These are phyloP conservation scores for Plantago major DNA, from an alignment of 257 asterid genomes.

Conservation along the genomic window DNA sequence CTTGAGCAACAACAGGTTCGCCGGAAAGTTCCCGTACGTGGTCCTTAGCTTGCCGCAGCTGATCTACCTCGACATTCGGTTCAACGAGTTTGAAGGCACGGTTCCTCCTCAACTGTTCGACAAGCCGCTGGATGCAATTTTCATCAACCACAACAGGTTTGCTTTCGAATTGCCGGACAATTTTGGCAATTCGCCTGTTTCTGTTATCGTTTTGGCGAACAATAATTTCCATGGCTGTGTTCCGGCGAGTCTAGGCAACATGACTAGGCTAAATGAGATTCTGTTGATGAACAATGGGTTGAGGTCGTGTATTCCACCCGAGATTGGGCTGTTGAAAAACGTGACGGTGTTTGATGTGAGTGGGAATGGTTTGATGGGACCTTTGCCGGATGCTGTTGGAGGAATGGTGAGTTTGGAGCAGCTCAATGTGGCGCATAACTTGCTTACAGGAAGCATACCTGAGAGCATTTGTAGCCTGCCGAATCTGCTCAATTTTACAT, in stretches of 20 bases:
- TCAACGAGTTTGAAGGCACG: conserved; percentile 78
- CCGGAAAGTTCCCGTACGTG: conserved; percentile 83
- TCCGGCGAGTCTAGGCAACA: conserved; percentile 73
- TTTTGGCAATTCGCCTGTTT: conserved; percentile 87
- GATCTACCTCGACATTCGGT: conserved; percentile 61
- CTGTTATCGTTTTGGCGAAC: conserved; percentile 73
- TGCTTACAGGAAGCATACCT: conserved; percentile 59
- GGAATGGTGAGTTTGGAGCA: conserved; percentile 73
- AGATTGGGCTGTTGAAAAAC: conserved; percentile 63
- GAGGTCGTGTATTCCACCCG: conserved; percentile 76
- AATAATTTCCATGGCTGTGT: conserved; percentile 80
- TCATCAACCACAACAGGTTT: conserved; percentile 75
- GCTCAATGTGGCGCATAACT: conserved; percentile 68
- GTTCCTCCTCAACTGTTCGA: conserved; percentile 68
- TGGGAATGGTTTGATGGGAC: conserved; percentile 55
- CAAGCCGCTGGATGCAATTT: conserved; percentile 75
- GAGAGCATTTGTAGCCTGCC: conserved; percentile 60
- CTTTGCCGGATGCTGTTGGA: conserved; percentile 58
- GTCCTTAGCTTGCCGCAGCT: conserved; percentile 60
- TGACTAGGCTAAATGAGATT: conserved; percentile 67
- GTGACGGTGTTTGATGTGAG: conserved; percentile 73
- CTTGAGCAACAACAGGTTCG: conserved; percentile 81
- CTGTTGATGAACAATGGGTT: conserved; percentile 62
- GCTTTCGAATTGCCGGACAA: conserved; percentile 75
- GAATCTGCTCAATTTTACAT: conserved; percentile 59